Evolutionary conservation across 2,329 filamentous ascomycete species (phyloP).

Genomic region (Penicillium sp.): DNA sequence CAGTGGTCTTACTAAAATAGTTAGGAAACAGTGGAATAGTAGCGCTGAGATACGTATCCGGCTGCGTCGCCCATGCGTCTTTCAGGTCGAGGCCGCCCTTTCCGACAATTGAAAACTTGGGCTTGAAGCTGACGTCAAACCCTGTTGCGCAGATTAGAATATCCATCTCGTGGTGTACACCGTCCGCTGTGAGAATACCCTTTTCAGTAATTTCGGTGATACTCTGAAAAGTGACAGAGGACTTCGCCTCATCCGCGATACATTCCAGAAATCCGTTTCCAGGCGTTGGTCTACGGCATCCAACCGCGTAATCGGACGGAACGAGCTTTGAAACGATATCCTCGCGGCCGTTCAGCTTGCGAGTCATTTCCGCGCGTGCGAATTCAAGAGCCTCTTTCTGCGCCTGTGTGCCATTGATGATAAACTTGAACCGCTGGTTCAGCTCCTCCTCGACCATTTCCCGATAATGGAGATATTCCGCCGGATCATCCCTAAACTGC

Average conservation of each 20-base stretch:
- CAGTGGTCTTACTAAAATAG: background rate
- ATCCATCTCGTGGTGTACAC: constrained; percentile 31
- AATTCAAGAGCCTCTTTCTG: constrained; percentile 41
- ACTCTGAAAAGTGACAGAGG: constrained; percentile 59
- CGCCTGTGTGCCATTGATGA: constrained; percentile 50
- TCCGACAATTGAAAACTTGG: constrained; percentile 27
- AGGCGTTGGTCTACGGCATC: constrained; percentile 50
- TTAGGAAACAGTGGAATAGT: background rate
- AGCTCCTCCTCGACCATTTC: constrained; percentile 34
- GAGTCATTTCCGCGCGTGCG: background rate
- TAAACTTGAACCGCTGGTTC: constrained; percentile 28
- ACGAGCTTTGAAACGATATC: constrained; percentile 40
- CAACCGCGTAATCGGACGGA: constrained; percentile 42
- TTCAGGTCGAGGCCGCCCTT: background rate
- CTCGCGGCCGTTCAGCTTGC: constrained; percentile 28
- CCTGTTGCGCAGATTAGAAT: constrained; percentile 40
- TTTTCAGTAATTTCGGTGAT: constrained; percentile 50
- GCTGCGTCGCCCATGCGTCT: background rate
- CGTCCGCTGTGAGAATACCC: constrained; percentile 36
- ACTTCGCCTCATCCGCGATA: constrained; percentile 61
- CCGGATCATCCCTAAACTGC: constrained; percentile 23
- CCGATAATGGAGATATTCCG: constrained; percentile 30
- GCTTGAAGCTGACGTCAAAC: background rate
- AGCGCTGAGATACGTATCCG: background rate
- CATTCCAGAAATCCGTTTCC: constrained; percentile 61